Evolutionary conservation across 306 rosid genomes (phyloP).

Genomic region (Vigna nakashimae): DNA sequence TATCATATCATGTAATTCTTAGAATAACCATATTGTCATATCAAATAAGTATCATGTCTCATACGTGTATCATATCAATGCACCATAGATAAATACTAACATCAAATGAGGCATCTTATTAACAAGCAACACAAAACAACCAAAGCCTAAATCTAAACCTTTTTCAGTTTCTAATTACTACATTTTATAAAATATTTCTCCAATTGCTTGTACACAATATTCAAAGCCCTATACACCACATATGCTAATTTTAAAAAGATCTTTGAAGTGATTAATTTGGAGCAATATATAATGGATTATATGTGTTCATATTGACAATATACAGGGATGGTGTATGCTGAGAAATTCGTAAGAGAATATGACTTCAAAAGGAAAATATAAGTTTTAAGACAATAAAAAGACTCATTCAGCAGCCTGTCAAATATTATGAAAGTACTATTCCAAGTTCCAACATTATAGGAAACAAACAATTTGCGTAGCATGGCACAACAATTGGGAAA

Average conservation of each 20-base stretch:
- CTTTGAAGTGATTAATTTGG: background rate
- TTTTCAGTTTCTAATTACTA: slow-evolving; percentile 3
- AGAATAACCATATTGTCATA: no score
- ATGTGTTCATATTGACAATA: slow-evolving; percentile 13
- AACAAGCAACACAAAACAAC: slow-evolving; percentile 1
- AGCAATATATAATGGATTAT: slow-evolving; percentile 9
- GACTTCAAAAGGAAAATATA: slow-evolving; percentile 32
- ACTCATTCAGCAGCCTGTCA: slow-evolving; percentile 9
- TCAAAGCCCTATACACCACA: background rate
- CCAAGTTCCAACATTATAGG: slow-evolving; percentile 17
- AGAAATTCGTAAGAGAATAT: background rate
- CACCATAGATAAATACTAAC: background rate
- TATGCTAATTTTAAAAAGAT: background rate
- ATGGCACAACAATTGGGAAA: slow-evolving; percentile 26
- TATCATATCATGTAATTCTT: no score
- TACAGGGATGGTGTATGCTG: slow-evolving; percentile 5
- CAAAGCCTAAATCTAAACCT: background rate
- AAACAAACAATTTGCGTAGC: slow-evolving; percentile 19
- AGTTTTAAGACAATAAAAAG: slow-evolving; percentile 13
- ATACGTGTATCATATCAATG: no score
- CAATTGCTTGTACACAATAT: background rate
- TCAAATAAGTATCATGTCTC: no score
- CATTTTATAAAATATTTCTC: slow-evolving; percentile 10
- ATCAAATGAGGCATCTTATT: background rate
- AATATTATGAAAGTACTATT: slow-evolving; percentile 26